Conservation (phyloP, 306 rosid species). For the Cyclanthera cordifolia region DNA sequence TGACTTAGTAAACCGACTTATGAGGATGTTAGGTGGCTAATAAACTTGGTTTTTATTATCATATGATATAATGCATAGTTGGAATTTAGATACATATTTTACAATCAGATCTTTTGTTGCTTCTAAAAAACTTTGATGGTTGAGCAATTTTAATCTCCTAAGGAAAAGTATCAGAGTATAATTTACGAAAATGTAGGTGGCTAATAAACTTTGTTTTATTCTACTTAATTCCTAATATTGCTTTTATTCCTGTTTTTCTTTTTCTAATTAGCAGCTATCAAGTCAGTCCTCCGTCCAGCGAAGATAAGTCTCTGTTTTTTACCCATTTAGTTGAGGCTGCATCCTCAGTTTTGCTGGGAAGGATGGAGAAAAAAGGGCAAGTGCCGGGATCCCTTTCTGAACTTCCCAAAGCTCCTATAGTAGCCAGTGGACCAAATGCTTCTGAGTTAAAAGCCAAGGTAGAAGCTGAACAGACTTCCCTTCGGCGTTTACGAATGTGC, state of each 20-base stretch:
- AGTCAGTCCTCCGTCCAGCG: constrained; percentile 44
- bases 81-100: background rate
- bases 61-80: background rate
- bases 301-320: constrained; percentile 63
- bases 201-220: too few species aligned
- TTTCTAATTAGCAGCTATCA: constrained; percentile 44
- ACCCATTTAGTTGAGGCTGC: constrained; percentile 61
- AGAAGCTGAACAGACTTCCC: constrained; percentile 96
- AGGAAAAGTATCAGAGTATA: too few species aligned
- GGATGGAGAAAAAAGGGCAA: constrained; percentile 39
- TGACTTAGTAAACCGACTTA: too few species aligned
- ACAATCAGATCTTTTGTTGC: background rate
- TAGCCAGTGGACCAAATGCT: constrained; percentile 71
- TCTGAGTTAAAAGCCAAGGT: constrained; percentile 86
- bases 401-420: constrained; percentile 89
- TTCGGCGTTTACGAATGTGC: constrained; percentile 95
- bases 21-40: too few species aligned
- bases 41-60: background rate
- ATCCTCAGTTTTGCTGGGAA: constrained; percentile 56
- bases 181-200: too few species aligned
- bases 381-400: constrained; percentile 40
- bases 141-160: too few species aligned
- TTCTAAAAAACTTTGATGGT: background rate
- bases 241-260: constrained; percentile 15
- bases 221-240: too few species aligned